These are phyloP conservation scores for Rostrohypoxylon terebratum DNA, from an alignment of 495 filamentous ascomycete species.

Conservation along the genomic window DNA sequence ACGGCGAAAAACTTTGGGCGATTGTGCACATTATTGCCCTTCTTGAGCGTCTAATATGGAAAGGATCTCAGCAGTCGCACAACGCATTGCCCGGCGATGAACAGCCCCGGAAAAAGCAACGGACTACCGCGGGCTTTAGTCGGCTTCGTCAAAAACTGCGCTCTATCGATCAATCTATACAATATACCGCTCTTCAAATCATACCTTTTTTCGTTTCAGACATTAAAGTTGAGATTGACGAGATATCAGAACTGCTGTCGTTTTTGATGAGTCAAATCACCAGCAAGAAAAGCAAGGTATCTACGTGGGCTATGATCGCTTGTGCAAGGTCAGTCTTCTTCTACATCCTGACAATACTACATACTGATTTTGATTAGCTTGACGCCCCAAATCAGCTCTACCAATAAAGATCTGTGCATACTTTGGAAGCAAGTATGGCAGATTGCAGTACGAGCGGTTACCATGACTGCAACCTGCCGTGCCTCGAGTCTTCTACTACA, in stretches of 20 bases:
- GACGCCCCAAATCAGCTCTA: constrained; percentile 35
- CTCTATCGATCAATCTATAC: constrained; percentile 64
- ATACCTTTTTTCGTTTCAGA: constrained; percentile 74
- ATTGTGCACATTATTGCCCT: constrained; percentile 63
- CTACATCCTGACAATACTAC: not conserved
- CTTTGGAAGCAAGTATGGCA: constrained; percentile 83
- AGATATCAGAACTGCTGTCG: constrained; percentile 53
- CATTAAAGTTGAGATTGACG: constrained; percentile 51
- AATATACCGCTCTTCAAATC: constrained; percentile 79
- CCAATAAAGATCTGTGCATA: constrained; percentile 43
- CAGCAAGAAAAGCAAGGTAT: constrained; percentile 53
- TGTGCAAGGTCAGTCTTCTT: constrained; percentile 64
- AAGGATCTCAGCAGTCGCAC: constrained; percentile 42
- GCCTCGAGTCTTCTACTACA: constrained; percentile 83
- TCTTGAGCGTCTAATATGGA: constrained; percentile 59
- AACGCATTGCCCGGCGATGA: constrained; percentile 50
- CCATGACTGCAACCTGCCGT: constrained; percentile 76
- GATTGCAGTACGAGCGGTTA: constrained; percentile 74
- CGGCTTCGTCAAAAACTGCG: constrained; percentile 72
- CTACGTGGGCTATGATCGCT: constrained; percentile 69
- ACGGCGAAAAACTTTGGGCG: constrained; percentile 67
- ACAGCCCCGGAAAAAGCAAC: constrained; percentile 72
- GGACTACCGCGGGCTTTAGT: constrained; percentile 66
- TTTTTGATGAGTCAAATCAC: constrained; percentile 53
- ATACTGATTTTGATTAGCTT: constrained; percentile 45